phyloP scores from a whole-genome alignment of 2,329 filamentous ascomycete genomes.

The Fusarium bulbicola region DNA sequence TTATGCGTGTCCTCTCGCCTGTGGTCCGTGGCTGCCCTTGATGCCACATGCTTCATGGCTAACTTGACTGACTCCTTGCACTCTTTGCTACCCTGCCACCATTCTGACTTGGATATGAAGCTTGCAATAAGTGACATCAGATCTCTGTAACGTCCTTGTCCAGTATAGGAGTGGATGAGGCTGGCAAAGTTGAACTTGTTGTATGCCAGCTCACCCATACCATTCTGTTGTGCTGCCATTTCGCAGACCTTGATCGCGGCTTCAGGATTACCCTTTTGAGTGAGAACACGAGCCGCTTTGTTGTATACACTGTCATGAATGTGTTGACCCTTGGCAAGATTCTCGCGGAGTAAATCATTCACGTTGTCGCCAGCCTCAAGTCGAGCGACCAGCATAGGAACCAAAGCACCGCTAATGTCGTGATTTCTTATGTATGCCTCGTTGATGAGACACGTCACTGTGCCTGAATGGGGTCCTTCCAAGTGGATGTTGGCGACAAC shows the following conservation, averaged over 20 bases:
- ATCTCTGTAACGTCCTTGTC: constrained; percentile 44
- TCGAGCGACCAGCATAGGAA: constrained; percentile 51
- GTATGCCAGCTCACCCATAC: constrained; percentile 48
- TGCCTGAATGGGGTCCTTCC: constrained; percentile 41
- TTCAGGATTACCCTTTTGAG: constrained; percentile 41
- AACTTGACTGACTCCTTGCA: constrained; percentile 52
- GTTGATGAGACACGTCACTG: constrained; percentile 52
- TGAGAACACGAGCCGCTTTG: constrained; percentile 47
- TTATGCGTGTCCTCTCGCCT: constrained; percentile 33
- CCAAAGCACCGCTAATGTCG: constrained; percentile 53
- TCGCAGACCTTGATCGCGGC: constrained; percentile 48
- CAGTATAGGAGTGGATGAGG: constrained; percentile 48
- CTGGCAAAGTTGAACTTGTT: constrained; percentile 51
- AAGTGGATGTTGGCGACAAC: constrained; percentile 54
- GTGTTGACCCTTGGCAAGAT: constrained; percentile 40
- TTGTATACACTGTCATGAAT: constrained; percentile 51
- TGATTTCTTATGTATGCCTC: constrained; percentile 51
- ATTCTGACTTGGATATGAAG: constrained; percentile 45
- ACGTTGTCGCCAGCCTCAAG: constrained; percentile 47
- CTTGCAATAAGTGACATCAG: constrained; percentile 44
- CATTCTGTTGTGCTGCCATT: constrained; percentile 50
- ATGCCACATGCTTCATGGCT: constrained; percentile 48
- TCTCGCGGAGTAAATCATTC: constrained; percentile 40
- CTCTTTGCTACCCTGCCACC: constrained; percentile 50
- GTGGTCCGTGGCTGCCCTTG: constrained; percentile 31